These are phyloP conservation scores for Colletotrichum orbiculare DNA, from an alignment of 2,329 filamentous ascomycete genomes.

Conservation along the genomic window DNA sequence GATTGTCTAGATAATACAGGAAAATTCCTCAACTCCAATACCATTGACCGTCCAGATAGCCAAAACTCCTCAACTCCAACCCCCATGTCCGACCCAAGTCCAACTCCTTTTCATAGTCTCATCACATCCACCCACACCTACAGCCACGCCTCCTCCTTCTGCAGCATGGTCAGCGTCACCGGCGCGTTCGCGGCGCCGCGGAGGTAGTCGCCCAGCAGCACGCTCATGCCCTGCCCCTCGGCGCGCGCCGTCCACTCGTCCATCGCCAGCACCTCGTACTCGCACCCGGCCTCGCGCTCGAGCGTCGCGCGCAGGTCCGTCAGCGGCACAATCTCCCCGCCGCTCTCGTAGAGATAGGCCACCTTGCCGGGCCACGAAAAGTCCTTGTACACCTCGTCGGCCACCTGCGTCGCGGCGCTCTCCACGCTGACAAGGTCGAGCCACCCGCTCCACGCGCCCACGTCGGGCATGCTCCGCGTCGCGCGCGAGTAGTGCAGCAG, in stretches of 20 bases:
- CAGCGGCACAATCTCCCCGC: neutral
- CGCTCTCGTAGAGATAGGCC: neutral
- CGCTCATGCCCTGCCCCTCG: slow-evolving; percentile 50
- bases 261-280: neutral
- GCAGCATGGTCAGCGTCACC: too few species aligned
- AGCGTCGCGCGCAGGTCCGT: neutral
- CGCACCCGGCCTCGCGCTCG: neutral
- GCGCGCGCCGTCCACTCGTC: neutral
- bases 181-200: too few species aligned
- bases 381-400: neutral
- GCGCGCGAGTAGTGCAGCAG: neutral
- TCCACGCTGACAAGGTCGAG: neutral
- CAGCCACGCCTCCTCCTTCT: too few species aligned
- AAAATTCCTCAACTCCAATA: too few species aligned
- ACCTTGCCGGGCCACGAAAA: neutral
- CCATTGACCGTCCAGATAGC: too few species aligned
- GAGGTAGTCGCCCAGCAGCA: neutral
- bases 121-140: too few species aligned
- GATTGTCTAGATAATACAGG: too few species aligned
- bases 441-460: neutral
- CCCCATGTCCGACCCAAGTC: too few species aligned
- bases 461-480: neutral
- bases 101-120: too few species aligned
- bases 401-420: neutral
- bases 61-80: too few species aligned